Percentiles rank a stretch among this genome's conserved stretches.
Evolutionary conservation across 768 basidiomycete species (phyloP).

Genomic region (Coprinopsis strossmayeri): DNA sequence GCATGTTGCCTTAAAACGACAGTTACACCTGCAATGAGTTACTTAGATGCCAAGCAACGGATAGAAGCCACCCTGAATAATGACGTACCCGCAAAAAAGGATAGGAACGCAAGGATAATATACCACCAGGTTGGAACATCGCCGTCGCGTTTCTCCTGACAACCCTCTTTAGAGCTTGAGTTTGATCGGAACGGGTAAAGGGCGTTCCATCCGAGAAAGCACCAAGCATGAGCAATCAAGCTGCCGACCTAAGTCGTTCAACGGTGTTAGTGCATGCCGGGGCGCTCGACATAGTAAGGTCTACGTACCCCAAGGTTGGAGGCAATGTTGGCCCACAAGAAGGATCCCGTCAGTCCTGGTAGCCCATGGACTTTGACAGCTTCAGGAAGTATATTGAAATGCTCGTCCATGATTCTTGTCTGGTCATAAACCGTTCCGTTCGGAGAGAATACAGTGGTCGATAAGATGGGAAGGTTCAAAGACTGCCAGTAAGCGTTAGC

Average conservation of each 20-base stretch:
- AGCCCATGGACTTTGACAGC: slow-evolving; percentile 45
- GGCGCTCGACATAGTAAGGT: too few species aligned
- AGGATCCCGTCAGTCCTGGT: slow-evolving; percentile 44
- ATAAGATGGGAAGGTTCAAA: slow-evolving; percentile 50
- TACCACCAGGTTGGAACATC: slow-evolving; percentile 54
- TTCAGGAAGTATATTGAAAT: slow-evolving; percentile 47
- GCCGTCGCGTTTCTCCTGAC: slow-evolving; percentile 29
- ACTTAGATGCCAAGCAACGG: too few species aligned
- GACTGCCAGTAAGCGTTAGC: slow-evolving; percentile 28
- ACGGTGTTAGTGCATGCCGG: too few species aligned
- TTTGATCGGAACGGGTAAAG: slow-evolving; percentile 43
- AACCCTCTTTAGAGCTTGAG: too few species aligned
- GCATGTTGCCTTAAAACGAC: slow-evolving; percentile 42
- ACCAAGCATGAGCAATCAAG: slow-evolving; percentile 45
- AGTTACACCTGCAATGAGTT: slow-evolving; percentile 47
- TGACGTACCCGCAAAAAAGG: slow-evolving; percentile 54
- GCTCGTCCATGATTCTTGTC: slow-evolving; percentile 42
- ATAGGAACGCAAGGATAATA: slow-evolving; percentile 33
- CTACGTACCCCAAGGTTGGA: slow-evolving; percentile 43
- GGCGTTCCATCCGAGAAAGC: slow-evolving; percentile 54
- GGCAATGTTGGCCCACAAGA: slow-evolving; percentile 44
- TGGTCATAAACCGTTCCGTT: slow-evolving; percentile 54
- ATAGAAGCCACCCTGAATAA: too few species aligned
- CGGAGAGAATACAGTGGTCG: slow-evolving; percentile 47
- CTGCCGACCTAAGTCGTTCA: slow-evolving; percentile 53